Percentiles rank a stretch among this genome's conserved stretches.
These are phyloP conservation scores for Macrophomina tecta DNA, from an alignment of 2,329 filamentous ascomycete species.

Conservation along the genomic window DNA sequence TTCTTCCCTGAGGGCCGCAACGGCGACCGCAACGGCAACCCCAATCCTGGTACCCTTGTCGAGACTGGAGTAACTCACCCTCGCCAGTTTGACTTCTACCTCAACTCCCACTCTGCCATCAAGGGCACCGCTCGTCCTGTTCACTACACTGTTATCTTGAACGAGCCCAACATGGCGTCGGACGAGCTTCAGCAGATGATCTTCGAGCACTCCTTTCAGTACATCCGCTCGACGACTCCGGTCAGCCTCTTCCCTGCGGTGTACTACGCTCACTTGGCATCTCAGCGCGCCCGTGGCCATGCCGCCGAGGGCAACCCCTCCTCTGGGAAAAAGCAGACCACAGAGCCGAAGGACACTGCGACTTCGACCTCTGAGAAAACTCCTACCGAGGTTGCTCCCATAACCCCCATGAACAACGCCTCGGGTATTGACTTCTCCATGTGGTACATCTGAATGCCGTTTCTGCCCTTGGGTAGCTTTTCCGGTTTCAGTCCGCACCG, in stretches of 20 bases:
- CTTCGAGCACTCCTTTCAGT: conserved; percentile 94
- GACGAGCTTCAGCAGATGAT: conserved; percentile 84
- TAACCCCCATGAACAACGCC: conserved; percentile 49
- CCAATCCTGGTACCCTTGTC: conserved; percentile 84
- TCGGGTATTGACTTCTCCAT: conserved; percentile 50
- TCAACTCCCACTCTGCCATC: conserved; percentile 76
- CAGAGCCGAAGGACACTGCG: conserved; percentile 34
- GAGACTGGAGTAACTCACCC: conserved; percentile 91
- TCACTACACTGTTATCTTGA: conserved; percentile 87
- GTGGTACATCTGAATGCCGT: conserved; percentile 56
- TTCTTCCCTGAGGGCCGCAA: conserved; percentile 74
- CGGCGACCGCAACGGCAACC: conserved; percentile 78
- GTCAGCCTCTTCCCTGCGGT: conserved; percentile 88
- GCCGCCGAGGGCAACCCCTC: conserved; percentile 8
- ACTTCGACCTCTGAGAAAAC: conserved; percentile 38
- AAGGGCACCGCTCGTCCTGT: conserved; percentile 93
- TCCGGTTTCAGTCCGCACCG: neutral
- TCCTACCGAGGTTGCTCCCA: conserved; percentile 44
- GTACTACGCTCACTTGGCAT: conserved; percentile 94
- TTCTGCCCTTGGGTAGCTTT: neutral
- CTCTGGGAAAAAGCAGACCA: conserved; percentile 30
- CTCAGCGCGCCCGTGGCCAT: conserved; percentile 78
- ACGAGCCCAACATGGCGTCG: conserved; percentile 73
- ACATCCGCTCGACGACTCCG: conserved; percentile 87
- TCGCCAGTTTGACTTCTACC: conserved; percentile 86